Evolutionary conservation across 768 basidiomycete genomes (phyloP).

Genomic region (Cubamyces lactineus): DNA sequence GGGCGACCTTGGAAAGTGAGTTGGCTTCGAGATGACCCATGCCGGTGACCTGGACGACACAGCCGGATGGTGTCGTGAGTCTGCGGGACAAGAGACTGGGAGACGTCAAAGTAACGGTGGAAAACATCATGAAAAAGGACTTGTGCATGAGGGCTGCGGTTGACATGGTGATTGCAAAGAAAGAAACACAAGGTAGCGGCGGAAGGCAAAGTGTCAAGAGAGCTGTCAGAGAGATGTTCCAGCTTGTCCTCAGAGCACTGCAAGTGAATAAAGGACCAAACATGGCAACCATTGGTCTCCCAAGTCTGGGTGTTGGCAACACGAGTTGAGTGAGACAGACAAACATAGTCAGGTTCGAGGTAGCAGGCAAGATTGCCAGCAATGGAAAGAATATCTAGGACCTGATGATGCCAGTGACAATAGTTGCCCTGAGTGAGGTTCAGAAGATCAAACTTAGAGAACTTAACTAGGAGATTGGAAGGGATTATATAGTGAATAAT

Average conservation of each 20-base stretch:
- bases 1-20: constrained; percentile 2
- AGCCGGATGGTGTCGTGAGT: background rate
- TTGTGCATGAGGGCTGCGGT: constrained; percentile 1
- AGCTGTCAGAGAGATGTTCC: background rate
- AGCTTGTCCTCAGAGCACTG: background rate
- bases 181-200: background rate
- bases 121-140: constrained; percentile 4
- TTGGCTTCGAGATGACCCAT: constrained; percentile 4
- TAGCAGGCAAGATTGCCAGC: background rate
- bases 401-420: background rate
- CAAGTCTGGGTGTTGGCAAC: background rate
- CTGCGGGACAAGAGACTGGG: background rate
- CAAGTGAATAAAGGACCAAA: background rate
- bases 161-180: background rate
- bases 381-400: background rate
- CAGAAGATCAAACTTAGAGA: background rate
- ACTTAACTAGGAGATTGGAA: background rate
- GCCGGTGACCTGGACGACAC: background rate
- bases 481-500: background rate
- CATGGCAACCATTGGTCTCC: background rate
- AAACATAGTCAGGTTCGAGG: background rate
- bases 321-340: background rate
- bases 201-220: background rate
- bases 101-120: background rate
- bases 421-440: constrained; percentile 2